A percentile compares a stretch with the other conserved stretches of the same genome.
Conservation (phyloP, 169 alveolate species). For the Plasmodium ovale region DNA sequence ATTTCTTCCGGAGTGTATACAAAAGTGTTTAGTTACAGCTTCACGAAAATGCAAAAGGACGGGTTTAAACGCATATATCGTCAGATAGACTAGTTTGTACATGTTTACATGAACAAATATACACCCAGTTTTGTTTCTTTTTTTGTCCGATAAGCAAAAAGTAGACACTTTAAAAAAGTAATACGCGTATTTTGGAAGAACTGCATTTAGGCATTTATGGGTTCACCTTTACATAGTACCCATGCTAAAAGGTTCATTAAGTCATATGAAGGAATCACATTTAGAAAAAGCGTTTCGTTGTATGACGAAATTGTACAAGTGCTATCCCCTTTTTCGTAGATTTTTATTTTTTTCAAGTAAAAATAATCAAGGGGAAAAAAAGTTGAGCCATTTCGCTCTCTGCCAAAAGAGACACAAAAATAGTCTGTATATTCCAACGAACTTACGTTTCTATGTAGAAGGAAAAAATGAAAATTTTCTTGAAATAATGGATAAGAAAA, state of each 20-base stretch:
- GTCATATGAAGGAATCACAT: not conserved
- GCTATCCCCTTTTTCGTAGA: not conserved
- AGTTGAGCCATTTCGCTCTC: not conserved
- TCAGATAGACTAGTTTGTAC: too few species aligned
- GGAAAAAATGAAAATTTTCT: slow-evolving; percentile 10
- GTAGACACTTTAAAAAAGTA: too few species aligned
- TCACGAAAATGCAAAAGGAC: too few species aligned
- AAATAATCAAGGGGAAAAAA: not conserved
- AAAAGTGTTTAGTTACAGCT: too few species aligned
- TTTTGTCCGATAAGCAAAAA: too few species aligned
- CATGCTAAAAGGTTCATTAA: not conserved
- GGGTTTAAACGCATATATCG: too few species aligned
- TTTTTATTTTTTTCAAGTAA: not conserved
- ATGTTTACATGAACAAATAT: too few species aligned
- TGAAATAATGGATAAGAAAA: slow-evolving; percentile 31
- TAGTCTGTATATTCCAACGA: not conserved
- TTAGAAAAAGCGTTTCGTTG: not conserved
- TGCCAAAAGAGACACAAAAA: slow-evolving; percentile 9
- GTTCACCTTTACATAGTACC: not conserved
- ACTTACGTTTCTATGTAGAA: slow-evolving; percentile 1
- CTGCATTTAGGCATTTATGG: not conserved
- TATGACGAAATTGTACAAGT: not conserved
- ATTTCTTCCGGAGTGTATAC: too few species aligned
- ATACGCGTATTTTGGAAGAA: too few species aligned
- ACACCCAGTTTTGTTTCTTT: too few species aligned